Percentiles rank a stretch among this genome's conserved stretches.
These are phyloP conservation scores for Rhizomucor miehei DNA, from an alignment of 371 early-diverging fungal genomes.

Conservation along the genomic window DNA sequence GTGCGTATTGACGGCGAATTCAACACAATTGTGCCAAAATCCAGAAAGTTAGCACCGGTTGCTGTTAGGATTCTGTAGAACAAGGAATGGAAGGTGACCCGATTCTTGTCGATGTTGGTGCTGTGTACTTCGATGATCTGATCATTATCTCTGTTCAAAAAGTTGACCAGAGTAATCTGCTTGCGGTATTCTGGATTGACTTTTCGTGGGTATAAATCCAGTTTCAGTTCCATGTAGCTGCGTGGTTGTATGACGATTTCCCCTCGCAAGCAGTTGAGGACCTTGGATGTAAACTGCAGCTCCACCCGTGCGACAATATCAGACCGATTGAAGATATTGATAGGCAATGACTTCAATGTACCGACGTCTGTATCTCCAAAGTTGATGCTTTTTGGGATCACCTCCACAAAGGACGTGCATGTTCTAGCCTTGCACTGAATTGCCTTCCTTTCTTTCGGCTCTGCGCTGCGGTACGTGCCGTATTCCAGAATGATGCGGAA, in stretches of 20 bases:
- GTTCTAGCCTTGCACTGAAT: slow-evolving; percentile 90
- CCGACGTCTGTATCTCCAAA: slow-evolving; percentile 97
- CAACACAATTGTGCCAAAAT: slow-evolving; percentile 85
- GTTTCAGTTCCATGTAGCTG: slow-evolving; percentile 78
- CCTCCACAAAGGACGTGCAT: slow-evolving; percentile 93
- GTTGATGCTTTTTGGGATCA: slow-evolving; percentile 77
- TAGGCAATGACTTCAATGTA: slow-evolving; percentile 81
- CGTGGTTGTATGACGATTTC: slow-evolving; percentile 84
- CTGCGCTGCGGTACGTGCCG: slow-evolving; percentile 51
- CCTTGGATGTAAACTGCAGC: slow-evolving; percentile 88
- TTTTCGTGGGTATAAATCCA: slow-evolving; percentile 97
- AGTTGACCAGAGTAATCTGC: slow-evolving; percentile 91
- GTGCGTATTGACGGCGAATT: slow-evolving; percentile 81
- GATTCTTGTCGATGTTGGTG: slow-evolving; percentile 92
- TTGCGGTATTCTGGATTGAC: slow-evolving; percentile 97
- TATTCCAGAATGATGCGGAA: slow-evolving; percentile 81
- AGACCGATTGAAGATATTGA: slow-evolving; percentile 83
- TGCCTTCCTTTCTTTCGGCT: slow-evolving; percentile 72
- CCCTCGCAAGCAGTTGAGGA: slow-evolving; percentile 80
- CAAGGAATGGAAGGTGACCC: slow-evolving; percentile 94
- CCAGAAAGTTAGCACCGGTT: slow-evolving; percentile 88
- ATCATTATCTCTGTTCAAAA: slow-evolving; percentile 86
- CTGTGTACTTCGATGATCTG: slow-evolving; percentile 89
- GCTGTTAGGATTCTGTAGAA: slow-evolving; percentile 94
- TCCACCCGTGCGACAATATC: slow-evolving; percentile 86